Conservation (phyloP, 1,284 basidiomycete genomes). For the Schizopora paradoxa region DNA sequence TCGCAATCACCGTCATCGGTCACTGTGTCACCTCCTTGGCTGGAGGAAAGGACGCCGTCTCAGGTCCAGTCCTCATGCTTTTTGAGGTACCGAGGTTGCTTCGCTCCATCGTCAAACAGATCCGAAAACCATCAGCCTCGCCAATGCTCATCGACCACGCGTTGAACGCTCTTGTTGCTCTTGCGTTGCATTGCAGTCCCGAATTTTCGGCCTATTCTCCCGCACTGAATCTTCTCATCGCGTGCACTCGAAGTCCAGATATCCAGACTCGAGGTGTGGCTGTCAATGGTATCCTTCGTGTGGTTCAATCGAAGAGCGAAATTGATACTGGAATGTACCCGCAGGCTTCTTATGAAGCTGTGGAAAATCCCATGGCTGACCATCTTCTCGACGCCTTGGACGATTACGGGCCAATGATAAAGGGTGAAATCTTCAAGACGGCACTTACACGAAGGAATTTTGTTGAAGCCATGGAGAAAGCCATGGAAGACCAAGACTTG, state of each 20-base stretch:
- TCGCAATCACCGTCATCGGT: conserved; percentile 45
- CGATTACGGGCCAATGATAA: no score
- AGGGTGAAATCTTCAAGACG: no score
- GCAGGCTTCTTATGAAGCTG: conserved; percentile 27
- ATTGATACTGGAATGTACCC: conserved; percentile 41
- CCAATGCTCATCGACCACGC: conserved; percentile 46
- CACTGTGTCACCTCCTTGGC: conserved; percentile 47
- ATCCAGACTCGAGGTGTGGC: conserved; percentile 44
- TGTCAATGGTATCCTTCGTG: conserved; percentile 46
- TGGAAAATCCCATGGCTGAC: conserved; percentile 37
- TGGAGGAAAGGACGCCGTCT: conserved; percentile 31
- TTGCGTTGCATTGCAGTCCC: conserved; percentile 39
- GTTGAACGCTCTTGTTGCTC: conserved; percentile 38
- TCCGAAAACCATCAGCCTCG: conserved; percentile 40
- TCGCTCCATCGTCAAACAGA: conserved; percentile 35
- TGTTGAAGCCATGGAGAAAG: conserved; percentile 48
- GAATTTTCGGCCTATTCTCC: conserved; percentile 39
- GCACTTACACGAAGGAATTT: no score
- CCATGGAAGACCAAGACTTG: conserved; percentile 40
- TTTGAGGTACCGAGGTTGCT: conserved; percentile 44
- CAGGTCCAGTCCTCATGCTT: conserved; percentile 32
- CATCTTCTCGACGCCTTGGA: conserved; percentile 42
- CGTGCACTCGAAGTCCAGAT: conserved; percentile 47
- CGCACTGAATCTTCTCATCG: conserved; percentile 45
- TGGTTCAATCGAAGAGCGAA: conserved; percentile 40